Evolutionary conservation across 306 rosid species (phyloP).

Genomic region (Senna tora): DNA sequence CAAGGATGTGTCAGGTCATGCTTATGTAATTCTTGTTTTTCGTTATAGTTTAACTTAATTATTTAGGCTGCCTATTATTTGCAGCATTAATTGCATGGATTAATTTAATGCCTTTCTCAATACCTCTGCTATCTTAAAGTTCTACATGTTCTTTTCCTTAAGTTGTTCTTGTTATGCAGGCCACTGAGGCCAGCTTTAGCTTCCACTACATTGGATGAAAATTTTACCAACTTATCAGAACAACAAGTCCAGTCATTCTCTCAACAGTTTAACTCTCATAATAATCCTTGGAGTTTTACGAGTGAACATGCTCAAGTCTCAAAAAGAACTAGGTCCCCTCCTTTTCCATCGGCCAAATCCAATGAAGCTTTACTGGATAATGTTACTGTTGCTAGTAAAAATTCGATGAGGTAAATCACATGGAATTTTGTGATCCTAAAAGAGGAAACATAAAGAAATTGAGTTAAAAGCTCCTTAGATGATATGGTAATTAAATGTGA

Average conservation of each 20-base stretch:
- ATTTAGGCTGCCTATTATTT: conserved; percentile 26
- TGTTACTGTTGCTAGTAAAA: conserved; percentile 40
- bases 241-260: conserved; percentile 48
- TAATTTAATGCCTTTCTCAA: conserved; percentile 24
- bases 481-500: not conserved
- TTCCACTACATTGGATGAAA: conserved; percentile 41
- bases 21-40: not conserved
- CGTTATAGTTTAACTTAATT: not conserved
- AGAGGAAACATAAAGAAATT: not conserved
- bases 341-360: conserved; percentile 37
- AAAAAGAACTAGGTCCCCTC: conserved; percentile 63
- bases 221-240: conserved; percentile 35
- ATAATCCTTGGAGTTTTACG: conserved; percentile 41
- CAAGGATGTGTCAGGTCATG: no score
- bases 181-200: conserved; percentile 34
- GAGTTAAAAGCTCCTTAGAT: not conserved
- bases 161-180: conserved; percentile 49
- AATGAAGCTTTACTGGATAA: conserved; percentile 31
- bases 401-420: conserved; percentile 49
- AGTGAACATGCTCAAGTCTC: conserved; percentile 46
- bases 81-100: conserved; percentile 25
- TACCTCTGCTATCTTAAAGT: conserved; percentile 4
- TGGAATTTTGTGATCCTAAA: conserved; percentile 2
- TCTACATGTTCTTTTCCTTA: conserved; percentile 22
- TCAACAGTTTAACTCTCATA: conserved; percentile 42